Evolutionary conservation across 495 filamentous ascomycete species (phyloP), one percentile per base, ranked within the genome.

Genomic region (Thermothielavioides terrestris): DNA sequence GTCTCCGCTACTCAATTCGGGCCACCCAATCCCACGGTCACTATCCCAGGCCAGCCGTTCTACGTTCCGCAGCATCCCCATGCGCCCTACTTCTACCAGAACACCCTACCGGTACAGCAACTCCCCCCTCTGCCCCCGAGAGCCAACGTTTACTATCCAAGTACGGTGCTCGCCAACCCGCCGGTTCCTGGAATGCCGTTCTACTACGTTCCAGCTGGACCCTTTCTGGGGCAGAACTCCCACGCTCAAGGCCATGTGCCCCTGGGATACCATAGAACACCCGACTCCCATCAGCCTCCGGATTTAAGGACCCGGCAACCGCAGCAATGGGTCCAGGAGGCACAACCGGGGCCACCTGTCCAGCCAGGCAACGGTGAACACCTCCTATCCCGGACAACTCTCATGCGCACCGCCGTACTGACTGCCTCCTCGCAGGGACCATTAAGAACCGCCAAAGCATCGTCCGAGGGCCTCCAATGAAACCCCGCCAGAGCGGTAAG

Each of bases 391-490:
- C n/a, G n/a, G n/a, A n/a, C n/a, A n/a, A n/a, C n/a, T n/a, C n/a
- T n/a, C n/a, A n/a, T n/a, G n/a, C n/a, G n/a, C n/a, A n/a, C n/a
- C n/a, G n/a, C n/a, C n/a, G n/a, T n/a, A n/a, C n/a, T n/a, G n/a
- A n/a, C n/a, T n/a, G n/a, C n/a, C n/a, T 7, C 27, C 10, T 12
- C 35, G 7, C 46, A 76, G 67, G 43, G 30, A 62, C 63, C 18
- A 54, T 53, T 17, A 61, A 61, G 3, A 41, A 53, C 26, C 64
- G 62, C 37, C 68, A 63, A 38, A 69, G 71, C 30, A 75, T 85
- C 25, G 85, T 87, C 40, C 79, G 89, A 55, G 90, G 89, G n/a
- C 89, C 91, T 12, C 88, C 89, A 11, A 76, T 90, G 56, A 97
- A 95, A 58, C 91, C 91, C 22, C 88, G 87, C 61, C 89, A 96